Percentiles rank a stretch among this genome's conserved stretches.
These are phyloP conservation scores for Cercospora beticola DNA, from an alignment of 2,329 filamentous ascomycete species.

Conservation along the genomic window DNA sequence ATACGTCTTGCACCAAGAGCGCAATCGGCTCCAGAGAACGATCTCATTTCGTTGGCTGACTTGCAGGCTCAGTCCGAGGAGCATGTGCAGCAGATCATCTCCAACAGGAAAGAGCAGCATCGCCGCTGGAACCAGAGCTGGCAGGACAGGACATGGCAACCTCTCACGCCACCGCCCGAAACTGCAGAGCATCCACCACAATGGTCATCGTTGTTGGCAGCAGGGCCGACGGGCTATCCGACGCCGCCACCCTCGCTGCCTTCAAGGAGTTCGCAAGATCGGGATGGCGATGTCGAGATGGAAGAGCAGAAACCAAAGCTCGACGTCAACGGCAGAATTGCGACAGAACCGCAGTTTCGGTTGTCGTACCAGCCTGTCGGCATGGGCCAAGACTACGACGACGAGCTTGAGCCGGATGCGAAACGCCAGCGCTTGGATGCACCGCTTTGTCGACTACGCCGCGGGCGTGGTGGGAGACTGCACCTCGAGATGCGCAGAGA, in stretches of 20 bases:
- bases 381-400: slow-evolving; percentile 10
- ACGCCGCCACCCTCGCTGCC: slow-evolving; percentile 50
- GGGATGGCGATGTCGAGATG: slow-evolving; percentile 43
- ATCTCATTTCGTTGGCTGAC: slow-evolving; percentile 74
- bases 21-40: slow-evolving; percentile 71
- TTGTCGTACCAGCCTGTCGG: slow-evolving; percentile 25
- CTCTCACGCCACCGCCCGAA: slow-evolving; percentile 75
- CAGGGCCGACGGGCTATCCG: slow-evolving; percentile 38
- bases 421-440: slow-evolving; percentile 26
- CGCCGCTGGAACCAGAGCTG: slow-evolving; percentile 88
- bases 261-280: slow-evolving; percentile 42
- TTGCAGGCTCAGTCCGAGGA: slow-evolving; percentile 78
- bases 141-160: slow-evolving; percentile 82
- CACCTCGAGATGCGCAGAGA: slow-evolving; percentile 69
- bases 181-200: slow-evolving; percentile 34
- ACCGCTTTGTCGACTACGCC: slow-evolving; percentile 76
- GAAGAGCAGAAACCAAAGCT: slow-evolving; percentile 30
- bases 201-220: slow-evolving; percentile 33
- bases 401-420: slow-evolving; percentile 21
- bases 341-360: slow-evolving; percentile 29
- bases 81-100: slow-evolving; percentile 76
- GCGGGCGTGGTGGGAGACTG: slow-evolving; percentile 78
- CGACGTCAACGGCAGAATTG: slow-evolving; percentile 20
- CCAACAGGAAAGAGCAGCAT: slow-evolving; percentile 83
- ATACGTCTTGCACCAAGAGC: slow-evolving; percentile 43